Base-by-base conservation (phyloP, 345 rosid species). In the Eutrema japonicum region DNA sequence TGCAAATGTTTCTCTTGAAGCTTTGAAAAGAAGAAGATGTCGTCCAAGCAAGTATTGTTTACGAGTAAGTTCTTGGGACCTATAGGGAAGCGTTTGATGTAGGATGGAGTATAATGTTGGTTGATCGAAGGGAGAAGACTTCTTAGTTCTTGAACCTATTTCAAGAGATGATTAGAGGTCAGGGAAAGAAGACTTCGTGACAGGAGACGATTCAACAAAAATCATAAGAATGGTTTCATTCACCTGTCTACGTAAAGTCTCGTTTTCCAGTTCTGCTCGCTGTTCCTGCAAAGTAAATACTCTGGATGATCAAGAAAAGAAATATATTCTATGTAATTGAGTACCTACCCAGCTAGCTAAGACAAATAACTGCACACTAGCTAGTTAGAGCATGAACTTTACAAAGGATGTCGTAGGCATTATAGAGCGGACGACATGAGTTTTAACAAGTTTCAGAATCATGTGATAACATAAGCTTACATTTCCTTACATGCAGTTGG, bases 221-320 rank as follows among this genome's bases (percentile, higher is more conserved):
- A 18, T 5, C 3, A 69, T 37, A 35, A 55, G 59, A 64, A 82
- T 50, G 71, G 12, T 14, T 49, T 53, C 54, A 35, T 64, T 78
- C 51, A 70, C 98, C 94, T 93, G 97, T 85, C 89, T 84, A 61
- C 91, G 96, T 74, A 93, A 80, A 77, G 94, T 83, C 85, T 85
- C 94, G 61, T 93, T 93, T 84, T 93, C 98, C 78, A 88, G 82
- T 85, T 81, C 77, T 30, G 95, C 91, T 37, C 82, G 78, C 57
- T 91, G 91, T 81, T 89, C 95, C 98, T 89, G 88, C 35, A 71
- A 83, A 68, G 18, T 18, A 30, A 45, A 62, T 11, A 54, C 2
- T 38, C n/a, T 52, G 14, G 7, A 47, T 75, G 27, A 30, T 59
- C 47, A 18, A 18, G 18, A 18, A 18, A 18, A 18, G 18, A 18